These are phyloP conservation scores for Populus hybrid DNA, from an alignment of 441 rosid genomes.

Conservation along the genomic window DNA sequence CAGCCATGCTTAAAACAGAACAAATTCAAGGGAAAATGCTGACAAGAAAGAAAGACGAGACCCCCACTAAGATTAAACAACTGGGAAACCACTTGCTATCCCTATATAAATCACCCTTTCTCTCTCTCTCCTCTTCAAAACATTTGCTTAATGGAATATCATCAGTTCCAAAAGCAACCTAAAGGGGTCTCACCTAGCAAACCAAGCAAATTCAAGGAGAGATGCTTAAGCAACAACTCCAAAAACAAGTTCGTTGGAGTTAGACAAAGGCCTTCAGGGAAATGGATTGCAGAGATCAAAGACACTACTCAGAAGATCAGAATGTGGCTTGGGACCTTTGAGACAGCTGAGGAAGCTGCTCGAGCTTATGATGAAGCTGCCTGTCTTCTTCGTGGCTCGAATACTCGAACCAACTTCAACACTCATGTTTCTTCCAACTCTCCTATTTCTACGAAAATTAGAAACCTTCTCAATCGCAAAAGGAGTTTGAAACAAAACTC, in stretches of 20 bases:
- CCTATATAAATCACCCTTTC: neutral
- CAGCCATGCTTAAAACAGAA: too few species aligned
- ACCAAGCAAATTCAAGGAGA: neutral
- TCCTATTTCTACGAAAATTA: slow-evolving; percentile 58
- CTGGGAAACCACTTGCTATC: neutral
- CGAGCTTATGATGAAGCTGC: slow-evolving; percentile 91
- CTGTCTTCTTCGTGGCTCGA: slow-evolving; percentile 76
- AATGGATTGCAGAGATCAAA: slow-evolving; percentile 47
- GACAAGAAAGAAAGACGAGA: slow-evolving; percentile 43
- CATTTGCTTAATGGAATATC: slow-evolving; percentile 36
- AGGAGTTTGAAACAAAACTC: slow-evolving; percentile 39
- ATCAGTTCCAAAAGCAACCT: slow-evolving; percentile 31
- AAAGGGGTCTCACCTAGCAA: neutral
- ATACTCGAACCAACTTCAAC: slow-evolving; percentile 74
- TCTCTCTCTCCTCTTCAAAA: neutral
- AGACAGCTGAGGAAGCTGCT: slow-evolving; percentile 51
- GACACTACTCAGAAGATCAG: too few species aligned
- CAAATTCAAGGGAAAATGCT: slow-evolving; percentile 27
- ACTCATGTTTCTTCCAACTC: slow-evolving; percentile 48
- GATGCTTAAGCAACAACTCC: neutral
- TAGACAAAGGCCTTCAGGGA: slow-evolving; percentile 85
- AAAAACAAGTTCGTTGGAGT: slow-evolving; percentile 65
- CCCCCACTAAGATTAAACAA: slow-evolving; percentile 38
- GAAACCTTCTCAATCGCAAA: slow-evolving; percentile 69
- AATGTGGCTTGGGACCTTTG: too few species aligned